Base-by-base conservation (phyloP, 768 basidiomycete genomes). In the Jaapia argillacea region DNA sequence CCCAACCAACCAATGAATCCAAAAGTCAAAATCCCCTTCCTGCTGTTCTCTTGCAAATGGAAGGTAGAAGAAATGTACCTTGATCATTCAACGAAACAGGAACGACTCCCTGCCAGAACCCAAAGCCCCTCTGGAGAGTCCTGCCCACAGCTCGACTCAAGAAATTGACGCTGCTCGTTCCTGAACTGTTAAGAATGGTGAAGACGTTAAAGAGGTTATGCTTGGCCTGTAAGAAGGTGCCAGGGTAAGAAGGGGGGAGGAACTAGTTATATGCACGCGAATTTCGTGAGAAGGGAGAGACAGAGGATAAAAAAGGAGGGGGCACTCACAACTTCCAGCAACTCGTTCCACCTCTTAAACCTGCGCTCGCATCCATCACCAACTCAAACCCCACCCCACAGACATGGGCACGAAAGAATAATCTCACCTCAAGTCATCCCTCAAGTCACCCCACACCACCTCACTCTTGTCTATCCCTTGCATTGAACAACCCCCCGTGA, bases 401-500 rank as follows among this genome's bases (percentile, higher is more conserved):
- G n/a, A n/a, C n/a, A n/a, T n/a, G n/a, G n/a, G n/a, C n/a, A n/a
- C n/a, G n/a, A n/a, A n/a, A n/a, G 40, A 37, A 54, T n/a, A n/a
- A n/a, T n/a, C 67, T 47, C 64, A 89, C 69, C 79, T 69, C 31
- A 63, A 67, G 60, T 98, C 96, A 48, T 77, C 84, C 64, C 88
- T 83, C 16, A 98, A 61, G 55, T 99, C 81, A 59, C 98, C 98
- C 82, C 3, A 85, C 70, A 26, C 64, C 70, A 0, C 82, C 89
- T 1, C 75, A 87, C 57, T 99, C 96, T 3, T 57, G 54, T 14
- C 87, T 68, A 60, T 99, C 94, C 45, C 85, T 90, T 1, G 91
- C 84, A 60, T 98, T 94, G 45, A 94, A 83, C n/a, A 96, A 51
- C 1, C 82, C 87, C 43, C 85, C 83, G 58, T 90, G 78, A 0